Evolutionary conservation across 345 rosid species (phyloP), one percentile per base, ranked within the genome.

Genomic region (Geranium rotundifolium): DNA sequence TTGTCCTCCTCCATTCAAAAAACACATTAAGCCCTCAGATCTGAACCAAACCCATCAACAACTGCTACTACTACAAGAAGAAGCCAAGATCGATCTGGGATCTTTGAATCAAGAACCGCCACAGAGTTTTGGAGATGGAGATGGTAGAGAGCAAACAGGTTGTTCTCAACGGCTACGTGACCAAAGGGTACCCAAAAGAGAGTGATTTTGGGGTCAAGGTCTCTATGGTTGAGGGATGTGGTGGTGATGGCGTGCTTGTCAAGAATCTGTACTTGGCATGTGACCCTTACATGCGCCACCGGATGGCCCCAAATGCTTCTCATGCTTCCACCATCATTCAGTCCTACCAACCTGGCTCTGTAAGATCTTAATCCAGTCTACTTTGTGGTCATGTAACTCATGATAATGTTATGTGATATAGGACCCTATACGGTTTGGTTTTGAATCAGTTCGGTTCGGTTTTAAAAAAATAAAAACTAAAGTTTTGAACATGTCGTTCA

Each of bases 281-380:
- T 39, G 67, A 65, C 17, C 61, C 61, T 65, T 65, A 65, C 61
- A 65, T 65, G 67, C 60, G 61, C 30, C 61, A 65, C 60, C 31
- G 61, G 6, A 65, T 65, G 67, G 34, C 61, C 55, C 20, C 56
- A 18, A 29, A 37, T 19, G 14, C 57, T 7, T 57, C 67, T 20
- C 60, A 65, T 57, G 23, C 61, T 56, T 55, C 55, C 9, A 65
- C 61, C 55, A 14, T 65, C 29, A 34, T 65, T 29, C 39, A 57
- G 31, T 65, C 67, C 39, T 65, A 29, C 61, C 7, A 52, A 8
- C 67, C 61, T 4, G 37, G 20, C 7, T 57, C 61, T 19, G 67
- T 61, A 61, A n/a, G 63, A 15, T 55, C 20, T 3, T 8, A n/a
- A n/a, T n/a, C n/a, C 57, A 17, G 0, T 8, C 4, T 23, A 23